Evolutionary conservation across 305 asterid species (phyloP).

Genomic region (Striga hermonthica): DNA sequence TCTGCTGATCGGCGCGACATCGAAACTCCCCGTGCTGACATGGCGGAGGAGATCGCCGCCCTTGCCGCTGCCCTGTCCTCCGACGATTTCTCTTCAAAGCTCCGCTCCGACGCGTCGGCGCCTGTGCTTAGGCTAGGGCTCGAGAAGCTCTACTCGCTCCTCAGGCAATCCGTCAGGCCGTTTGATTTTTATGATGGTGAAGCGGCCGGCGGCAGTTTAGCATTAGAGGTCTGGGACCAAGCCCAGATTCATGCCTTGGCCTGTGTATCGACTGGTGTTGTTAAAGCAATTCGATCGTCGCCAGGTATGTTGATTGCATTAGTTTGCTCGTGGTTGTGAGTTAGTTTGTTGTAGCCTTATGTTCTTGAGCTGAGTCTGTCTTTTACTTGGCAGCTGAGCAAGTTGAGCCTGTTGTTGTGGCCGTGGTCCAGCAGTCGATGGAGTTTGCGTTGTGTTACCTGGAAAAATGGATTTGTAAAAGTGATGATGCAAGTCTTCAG

Average conservation of each 20-base stretch:
- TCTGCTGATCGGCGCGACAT: constrained; percentile 42
- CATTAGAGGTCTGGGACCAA: constrained; percentile 78
- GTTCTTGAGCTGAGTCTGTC: constrained; percentile 25
- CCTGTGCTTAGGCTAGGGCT: constrained; percentile 57
- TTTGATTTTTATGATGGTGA: constrained; percentile 33
- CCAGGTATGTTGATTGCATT: constrained; percentile 44
- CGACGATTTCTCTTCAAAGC: constrained; percentile 54
- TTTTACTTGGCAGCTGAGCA: constrained; percentile 66
- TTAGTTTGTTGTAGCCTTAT: constrained; percentile 12
- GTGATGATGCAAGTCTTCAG: constrained; percentile 77
- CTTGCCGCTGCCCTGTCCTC: constrained; percentile 72
- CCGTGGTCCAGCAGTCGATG: constrained; percentile 67
- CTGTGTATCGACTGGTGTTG: constrained; percentile 59
- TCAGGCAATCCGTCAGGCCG: constrained; percentile 57
- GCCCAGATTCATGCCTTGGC: constrained; percentile 75
- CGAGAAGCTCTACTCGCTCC: constrained; percentile 60
- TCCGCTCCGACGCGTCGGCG: constrained; percentile 70
- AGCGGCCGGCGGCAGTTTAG: constrained; percentile 45
- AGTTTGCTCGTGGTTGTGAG: constrained; percentile 17
- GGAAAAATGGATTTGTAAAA: constrained; percentile 62
- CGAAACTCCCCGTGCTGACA: constrained; percentile 39
- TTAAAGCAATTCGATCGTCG: constrained; percentile 61
- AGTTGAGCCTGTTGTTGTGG: constrained; percentile 73
- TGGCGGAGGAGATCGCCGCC: constrained; percentile 95
- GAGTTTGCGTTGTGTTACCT: constrained; percentile 78